phyloP scores from a whole-genome alignment of 1,284 basidiomycete genomes.

The Volvariella volvacea region DNA sequence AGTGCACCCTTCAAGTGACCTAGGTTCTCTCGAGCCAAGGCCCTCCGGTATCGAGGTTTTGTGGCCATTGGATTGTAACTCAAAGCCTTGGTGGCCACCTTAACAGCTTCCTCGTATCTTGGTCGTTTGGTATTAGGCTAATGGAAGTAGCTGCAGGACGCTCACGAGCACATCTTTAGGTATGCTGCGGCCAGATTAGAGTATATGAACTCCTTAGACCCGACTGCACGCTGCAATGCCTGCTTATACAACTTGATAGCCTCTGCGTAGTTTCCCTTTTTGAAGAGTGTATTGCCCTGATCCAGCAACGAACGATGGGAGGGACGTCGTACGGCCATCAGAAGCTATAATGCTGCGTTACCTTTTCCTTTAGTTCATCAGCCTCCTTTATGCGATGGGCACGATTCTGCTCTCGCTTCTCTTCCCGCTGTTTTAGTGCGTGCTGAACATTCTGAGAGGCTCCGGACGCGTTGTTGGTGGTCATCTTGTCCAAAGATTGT shows the following conservation, averaged over 20 bases:
- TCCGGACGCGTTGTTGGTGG: too few relatives aligned
- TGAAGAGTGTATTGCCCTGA: background rate
- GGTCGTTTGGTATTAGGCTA: background rate
- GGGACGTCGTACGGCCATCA: too few relatives aligned
- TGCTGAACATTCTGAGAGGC: too few relatives aligned
- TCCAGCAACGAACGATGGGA: too few relatives aligned
- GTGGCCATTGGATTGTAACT: constrained; percentile 20
- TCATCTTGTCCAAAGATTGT: too few relatives aligned
- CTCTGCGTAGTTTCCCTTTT: background rate
- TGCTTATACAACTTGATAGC: background rate
- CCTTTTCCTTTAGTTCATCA: too few relatives aligned
- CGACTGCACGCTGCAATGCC: background rate
- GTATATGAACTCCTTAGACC: background rate
- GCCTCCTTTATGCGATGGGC: too few relatives aligned
- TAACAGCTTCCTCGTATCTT: constrained; percentile 20
- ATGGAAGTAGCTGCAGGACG: constrained; percentile 1
- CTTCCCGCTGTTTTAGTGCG: too few relatives aligned
- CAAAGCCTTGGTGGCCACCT: constrained; percentile 20
- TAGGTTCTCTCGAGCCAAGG: constrained; percentile 21
- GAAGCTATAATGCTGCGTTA: too few relatives aligned
- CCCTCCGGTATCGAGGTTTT: constrained; percentile 26
- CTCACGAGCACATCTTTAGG: constrained; percentile 24
- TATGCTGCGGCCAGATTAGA: constrained; percentile 26
- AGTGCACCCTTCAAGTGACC: constrained; percentile 17
- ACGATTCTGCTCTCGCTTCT: too few relatives aligned